phyloP scores from a whole-genome alignment of 31 red algal genomes.

The Odonthalia washingtoniensis region DNA sequence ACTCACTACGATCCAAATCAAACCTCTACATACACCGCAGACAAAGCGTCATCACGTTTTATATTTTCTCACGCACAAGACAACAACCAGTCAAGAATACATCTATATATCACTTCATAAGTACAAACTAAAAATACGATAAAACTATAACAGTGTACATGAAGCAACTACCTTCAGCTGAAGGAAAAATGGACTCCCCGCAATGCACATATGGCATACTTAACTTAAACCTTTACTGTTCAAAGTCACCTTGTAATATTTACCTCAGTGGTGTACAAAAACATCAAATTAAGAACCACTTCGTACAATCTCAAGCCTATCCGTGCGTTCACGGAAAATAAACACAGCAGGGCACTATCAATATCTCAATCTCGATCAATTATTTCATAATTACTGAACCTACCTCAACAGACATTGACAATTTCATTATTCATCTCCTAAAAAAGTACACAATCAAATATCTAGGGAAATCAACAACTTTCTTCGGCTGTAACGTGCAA shows the following conservation, averaged over 20 bases:
- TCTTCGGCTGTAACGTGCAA: no score
- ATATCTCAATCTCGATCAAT: no score
- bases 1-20: constrained; percentile 15
- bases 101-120: constrained; percentile 28
- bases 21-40: constrained; percentile 22
- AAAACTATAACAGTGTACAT: constrained; percentile 15
- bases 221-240: constrained; percentile 3
- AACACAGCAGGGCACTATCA: no score
- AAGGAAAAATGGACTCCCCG: not conserved
- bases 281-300: no score
- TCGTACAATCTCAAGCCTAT: no score
- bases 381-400: no score
- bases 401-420: no score
- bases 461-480: no score
- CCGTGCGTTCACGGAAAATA: no score
- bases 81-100: constrained; percentile 1
- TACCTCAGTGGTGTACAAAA: no score
- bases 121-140: constrained; percentile 16
- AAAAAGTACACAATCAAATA: no score
- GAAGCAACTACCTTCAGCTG: constrained; percentile 7
- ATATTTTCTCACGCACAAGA: not conserved
- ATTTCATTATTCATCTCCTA: no score
- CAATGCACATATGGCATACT: not conserved
- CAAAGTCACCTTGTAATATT: not conserved
- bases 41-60: not conserved